Evolutionary conservation across 129 eudicot species (phyloP).

Genomic region (Calendula officinalis): DNA sequence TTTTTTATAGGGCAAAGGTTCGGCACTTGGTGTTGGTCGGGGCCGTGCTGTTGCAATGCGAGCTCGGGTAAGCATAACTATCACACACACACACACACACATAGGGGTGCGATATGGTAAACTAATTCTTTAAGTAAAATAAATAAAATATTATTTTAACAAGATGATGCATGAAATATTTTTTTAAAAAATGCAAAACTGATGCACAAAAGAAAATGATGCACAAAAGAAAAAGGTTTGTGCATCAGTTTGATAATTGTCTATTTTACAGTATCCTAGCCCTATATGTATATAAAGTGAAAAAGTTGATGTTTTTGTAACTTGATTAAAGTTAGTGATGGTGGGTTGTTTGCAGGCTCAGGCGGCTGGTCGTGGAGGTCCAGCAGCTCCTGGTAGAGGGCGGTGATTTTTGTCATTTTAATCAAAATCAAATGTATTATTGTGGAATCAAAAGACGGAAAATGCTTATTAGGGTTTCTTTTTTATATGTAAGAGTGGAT

Average conservation of each 20-base stretch:
- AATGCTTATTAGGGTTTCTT: neutral
- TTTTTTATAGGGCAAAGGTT: slow-evolving; percentile 73
- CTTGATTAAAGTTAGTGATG: neutral
- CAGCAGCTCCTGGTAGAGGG: slow-evolving; percentile 77
- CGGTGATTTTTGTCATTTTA: slow-evolving; percentile 36
- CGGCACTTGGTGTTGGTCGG: slow-evolving; percentile 46
- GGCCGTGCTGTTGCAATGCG: slow-evolving; percentile 97
- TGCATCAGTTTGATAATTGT: too few species aligned
- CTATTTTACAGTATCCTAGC: too few species aligned
- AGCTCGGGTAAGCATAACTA: slow-evolving; percentile 59
- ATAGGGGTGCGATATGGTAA: too few species aligned
- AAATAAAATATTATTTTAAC: too few species aligned
- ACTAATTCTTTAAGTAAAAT: too few species aligned
- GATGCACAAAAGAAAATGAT: too few species aligned
- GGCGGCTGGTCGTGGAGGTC: slow-evolving; percentile 70
- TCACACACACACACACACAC: neutral
- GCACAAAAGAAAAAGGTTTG: too few species aligned
- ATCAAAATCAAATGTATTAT: slow-evolving; percentile 8
- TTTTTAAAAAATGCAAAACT: too few species aligned
- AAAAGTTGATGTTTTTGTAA: neutral
- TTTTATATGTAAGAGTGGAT: slow-evolving; percentile 22
- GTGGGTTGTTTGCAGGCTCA: slow-evolving; percentile 65
- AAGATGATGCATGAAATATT: too few species aligned
- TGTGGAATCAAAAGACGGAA: slow-evolving; percentile 10
- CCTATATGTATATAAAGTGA: neutral